Base-by-base conservation (phyloP, 2,329 filamentous ascomycete species). In the Xylariaceae sp. region DNA sequence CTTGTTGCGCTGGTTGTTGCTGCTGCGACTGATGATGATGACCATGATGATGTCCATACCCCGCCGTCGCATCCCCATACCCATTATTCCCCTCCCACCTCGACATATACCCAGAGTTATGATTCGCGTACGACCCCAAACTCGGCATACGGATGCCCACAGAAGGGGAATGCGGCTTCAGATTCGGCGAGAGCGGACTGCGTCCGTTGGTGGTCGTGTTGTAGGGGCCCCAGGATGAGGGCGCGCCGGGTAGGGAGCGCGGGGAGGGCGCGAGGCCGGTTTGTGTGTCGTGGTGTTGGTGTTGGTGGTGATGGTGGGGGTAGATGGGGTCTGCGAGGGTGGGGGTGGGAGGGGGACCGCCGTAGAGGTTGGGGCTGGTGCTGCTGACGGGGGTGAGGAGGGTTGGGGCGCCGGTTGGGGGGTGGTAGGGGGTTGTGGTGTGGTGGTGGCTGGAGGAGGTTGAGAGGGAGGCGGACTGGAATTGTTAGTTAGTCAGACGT, bases 141-240 rank as follows among this genome's bases (percentile, higher is more conserved):
- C 73, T 70, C 3, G 71, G 71, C 34, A 77, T 71, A 48, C 75
- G 71, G 4, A 77, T 68, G 11, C 69, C 68, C 2, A 4, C 23
- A 30, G 17, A 18, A 2, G 77, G 74, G 1, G 75, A 74, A 42
- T 69, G 70, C 0, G 74, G 69, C 60, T 77, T 77, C 23, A 76
- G 61, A 0, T 68, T 67, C 1, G 77, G 77, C 0, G 77, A 80
- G 48, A 84, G 71, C 0, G 79, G 4, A 4, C 4, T 74, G n/a
- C 80, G 77, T 70, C 1, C 51, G 17, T 18, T 18, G 17, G 2
- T 18, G 17, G 17, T 18, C 11, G 75, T 71, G 66, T 30, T 30
- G 23, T 82, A 82, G 0, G 76, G 70, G 0, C 73, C 73, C 82
- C 82, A 84, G n/a, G 74, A 73, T 1, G 78, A 71, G 3, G 77